A percentile compares a stretch with the other conserved stretches of the same genome.
phyloP scores from a whole-genome alignment of 2,329 filamentous ascomycete genomes.

The Arthroderma uncinatum region DNA sequence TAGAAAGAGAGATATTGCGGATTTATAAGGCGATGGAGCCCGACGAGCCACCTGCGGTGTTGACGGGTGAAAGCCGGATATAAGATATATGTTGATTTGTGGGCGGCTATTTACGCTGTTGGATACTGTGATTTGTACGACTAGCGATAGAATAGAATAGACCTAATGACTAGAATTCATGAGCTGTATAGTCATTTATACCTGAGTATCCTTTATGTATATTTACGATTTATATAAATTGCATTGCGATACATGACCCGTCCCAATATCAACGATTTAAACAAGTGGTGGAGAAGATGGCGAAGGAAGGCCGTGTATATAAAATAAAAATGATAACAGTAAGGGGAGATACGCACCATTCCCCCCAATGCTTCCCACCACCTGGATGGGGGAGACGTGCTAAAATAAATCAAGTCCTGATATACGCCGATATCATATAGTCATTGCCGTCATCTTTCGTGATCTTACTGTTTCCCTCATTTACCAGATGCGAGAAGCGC shows the following conservation, averaged over 20 bases:
- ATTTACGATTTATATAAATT: neutral
- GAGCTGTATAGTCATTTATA: neutral
- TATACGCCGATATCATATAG: neutral
- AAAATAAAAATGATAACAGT: neutral
- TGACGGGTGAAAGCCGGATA: neutral
- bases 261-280: neutral
- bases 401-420: neutral
- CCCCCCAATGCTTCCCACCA: neutral
- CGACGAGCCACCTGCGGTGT: neutral
- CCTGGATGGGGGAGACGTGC: neutral
- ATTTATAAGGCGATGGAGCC: slow-evolving; percentile 2
- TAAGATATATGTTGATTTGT: neutral
- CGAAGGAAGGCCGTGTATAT: neutral
- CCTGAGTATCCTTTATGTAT: slow-evolving; percentile 1
- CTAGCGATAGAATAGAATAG: neutral
- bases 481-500: neutral
- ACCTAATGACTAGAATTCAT: neutral
- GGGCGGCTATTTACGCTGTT: neutral
- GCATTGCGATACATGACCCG: neutral
- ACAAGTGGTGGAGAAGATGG: neutral
- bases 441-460: neutral
- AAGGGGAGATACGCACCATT: neutral
- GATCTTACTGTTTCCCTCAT: neutral
- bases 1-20: slow-evolving; percentile 26
- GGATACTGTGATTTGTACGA: neutral